Evolutionary conservation across 345 rosid genomes (phyloP), one percentile per base, ranked within the genome.

Genomic region (Streptanthus diversifolius): DNA sequence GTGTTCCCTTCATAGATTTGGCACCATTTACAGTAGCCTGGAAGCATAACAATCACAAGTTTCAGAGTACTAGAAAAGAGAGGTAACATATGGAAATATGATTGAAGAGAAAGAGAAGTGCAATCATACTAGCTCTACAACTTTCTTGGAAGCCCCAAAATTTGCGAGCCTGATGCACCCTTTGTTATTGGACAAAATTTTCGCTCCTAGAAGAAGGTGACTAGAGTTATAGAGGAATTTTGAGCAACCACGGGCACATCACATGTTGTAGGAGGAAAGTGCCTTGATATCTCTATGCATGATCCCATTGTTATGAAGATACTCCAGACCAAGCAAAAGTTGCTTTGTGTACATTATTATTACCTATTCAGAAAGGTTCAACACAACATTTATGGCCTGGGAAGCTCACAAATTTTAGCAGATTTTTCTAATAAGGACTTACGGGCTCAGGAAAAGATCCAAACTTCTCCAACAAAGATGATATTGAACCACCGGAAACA

Each of bases 231-330:
- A n/a, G 5, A 8, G 25, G 10, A 66, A 4, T 18, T 47, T 29
- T 24, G 0, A 70, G 66, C 37, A 47, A 56, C 41, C 54, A 45
- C 19, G 43, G 14, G 6, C 54, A 71, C 5, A 48, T 41, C 25
- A 40, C 5, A 40, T 2, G 27, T 24, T 64, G 25, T 61, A 52
- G n/a, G 21, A 7, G 29, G 52, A 64, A 60, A 64, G 40, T 18
- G 89, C 97, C 90, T 91, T 91, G 45, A 91, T 89, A 77, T 91
- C 95, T 82, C 95, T 82, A 68, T 91, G 97, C 86, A 91, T 88
- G 41, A 91, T 91, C 66, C 90, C 92, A 47, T 89, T 91, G 5
- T 63, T 84, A 75, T 91, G 97, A 71, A 91, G 86, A 66, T 91
- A 91, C 75, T 91, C 88, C 53, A 89, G 57, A 60, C 97, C 97